Evolutionary conservation across 805 yeast species (phyloP).

Genomic region (Komagataella ulmi): DNA sequence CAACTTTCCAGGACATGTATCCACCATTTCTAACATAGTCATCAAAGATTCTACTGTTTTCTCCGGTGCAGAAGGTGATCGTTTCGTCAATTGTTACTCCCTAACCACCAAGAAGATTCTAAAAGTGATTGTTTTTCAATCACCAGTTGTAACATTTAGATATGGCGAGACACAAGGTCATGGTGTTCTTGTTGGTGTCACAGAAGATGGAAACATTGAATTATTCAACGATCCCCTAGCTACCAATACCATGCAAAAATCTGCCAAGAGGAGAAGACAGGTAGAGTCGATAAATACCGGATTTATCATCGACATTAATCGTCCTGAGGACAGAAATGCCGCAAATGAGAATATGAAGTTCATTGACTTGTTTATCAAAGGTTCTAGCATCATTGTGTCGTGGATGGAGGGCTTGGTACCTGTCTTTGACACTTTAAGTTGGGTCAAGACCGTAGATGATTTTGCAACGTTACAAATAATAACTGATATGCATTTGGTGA

Average conservation of each 20-base stretch:
- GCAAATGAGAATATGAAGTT: constrained; percentile 12
- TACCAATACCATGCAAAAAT: not conserved
- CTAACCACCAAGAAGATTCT: constrained; percentile 25
- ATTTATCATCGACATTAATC: constrained; percentile 28
- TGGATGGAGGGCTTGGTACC: constrained; percentile 57
- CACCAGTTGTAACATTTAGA: constrained; percentile 37
- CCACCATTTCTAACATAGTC: constrained; percentile 42
- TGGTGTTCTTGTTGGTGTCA: constrained; percentile 34
- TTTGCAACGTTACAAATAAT: not conserved
- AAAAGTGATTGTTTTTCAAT: constrained; percentile 55
- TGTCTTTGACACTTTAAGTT: constrained; percentile 38
- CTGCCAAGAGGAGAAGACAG: constrained; percentile 1
- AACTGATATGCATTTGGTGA: not conserved
- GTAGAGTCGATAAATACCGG: constrained; percentile 39
- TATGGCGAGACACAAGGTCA: constrained; percentile 18
- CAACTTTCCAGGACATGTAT: constrained; percentile 66
- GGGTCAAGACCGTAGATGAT: constrained; percentile 21
- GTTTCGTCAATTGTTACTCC: constrained; percentile 66
- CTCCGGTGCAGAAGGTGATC: constrained; percentile 66
- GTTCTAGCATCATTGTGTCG: constrained; percentile 26
- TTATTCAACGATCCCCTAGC: constrained; percentile 47
- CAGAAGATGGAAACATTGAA: constrained; percentile 69
- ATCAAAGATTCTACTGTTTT: constrained; percentile 33
- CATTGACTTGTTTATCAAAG: constrained; percentile 11
- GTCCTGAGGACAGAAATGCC: constrained; percentile 26